Evolutionary conservation across 2,329 filamentous ascomycete genomes (phyloP).

Genomic region (Microdochium bolleyi): DNA sequence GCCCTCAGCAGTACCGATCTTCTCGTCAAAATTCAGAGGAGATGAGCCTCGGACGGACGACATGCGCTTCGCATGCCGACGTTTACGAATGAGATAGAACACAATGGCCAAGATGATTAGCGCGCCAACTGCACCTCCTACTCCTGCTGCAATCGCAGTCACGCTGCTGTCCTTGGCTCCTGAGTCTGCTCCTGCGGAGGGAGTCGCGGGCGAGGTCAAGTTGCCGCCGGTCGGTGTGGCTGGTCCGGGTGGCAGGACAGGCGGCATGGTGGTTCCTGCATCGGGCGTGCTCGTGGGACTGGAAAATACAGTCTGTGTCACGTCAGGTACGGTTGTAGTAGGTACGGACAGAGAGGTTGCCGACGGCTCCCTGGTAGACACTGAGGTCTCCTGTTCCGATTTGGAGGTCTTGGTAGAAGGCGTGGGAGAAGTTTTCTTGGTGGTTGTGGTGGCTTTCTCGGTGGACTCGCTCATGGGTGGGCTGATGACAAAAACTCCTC

Average conservation of each 20-base stretch:
- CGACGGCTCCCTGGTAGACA: not conserved
- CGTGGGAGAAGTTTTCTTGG: not conserved
- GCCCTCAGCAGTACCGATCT: not conserved
- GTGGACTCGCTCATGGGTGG: not conserved
- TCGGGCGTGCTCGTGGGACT: not conserved
- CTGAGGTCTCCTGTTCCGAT: not conserved
- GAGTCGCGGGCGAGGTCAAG: not conserved
- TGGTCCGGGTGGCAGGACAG: too few species aligned
- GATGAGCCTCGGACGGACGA: constrained; percentile 1
- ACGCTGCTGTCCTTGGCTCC: constrained; percentile 1
- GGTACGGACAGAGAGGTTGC: not conserved
- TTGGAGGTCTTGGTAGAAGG: not conserved
- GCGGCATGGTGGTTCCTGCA: not conserved
- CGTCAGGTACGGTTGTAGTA: not conserved
- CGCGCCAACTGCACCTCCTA: constrained; percentile 7
- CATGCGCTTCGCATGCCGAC: constrained; percentile 11
- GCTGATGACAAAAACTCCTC: not conserved
- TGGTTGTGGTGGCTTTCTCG: not conserved
- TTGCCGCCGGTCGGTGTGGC: not conserved
- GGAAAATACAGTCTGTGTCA: not conserved
- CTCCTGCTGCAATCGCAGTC: constrained; percentile 9
- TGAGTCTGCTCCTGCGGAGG: not conserved
- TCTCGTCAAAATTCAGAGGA: not conserved
- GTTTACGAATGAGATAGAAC: constrained; percentile 14
- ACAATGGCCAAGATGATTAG: constrained; percentile 9